Conservation (phyloP, 345 rosid species). For the Anastatica hierochuntica region DNA sequence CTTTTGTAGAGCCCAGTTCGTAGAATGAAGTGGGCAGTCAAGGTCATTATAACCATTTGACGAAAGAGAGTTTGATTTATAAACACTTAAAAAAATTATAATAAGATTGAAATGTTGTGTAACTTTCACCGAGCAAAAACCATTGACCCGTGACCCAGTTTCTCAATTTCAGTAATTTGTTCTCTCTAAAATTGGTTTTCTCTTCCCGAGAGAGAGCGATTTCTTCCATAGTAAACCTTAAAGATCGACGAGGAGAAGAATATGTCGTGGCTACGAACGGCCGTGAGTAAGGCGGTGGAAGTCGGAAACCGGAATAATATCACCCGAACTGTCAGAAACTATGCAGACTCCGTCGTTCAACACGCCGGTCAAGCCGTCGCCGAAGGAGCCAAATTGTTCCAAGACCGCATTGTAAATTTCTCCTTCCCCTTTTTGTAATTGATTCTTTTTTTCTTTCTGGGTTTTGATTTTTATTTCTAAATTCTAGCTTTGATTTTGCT, state of each 20-base stretch:
- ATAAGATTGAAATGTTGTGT: not conserved
- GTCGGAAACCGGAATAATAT: constrained; percentile 88
- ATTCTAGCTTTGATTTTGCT: constrained; percentile 5
- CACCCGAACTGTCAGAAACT: constrained; percentile 77
- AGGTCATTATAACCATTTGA: too few relatives aligned
- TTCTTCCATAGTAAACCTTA: not conserved
- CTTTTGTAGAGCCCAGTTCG: too few relatives aligned
- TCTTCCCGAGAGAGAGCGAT: not conserved
- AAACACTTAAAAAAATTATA: too few relatives aligned
- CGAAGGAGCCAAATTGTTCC: constrained; percentile 92
- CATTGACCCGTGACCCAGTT: constrained; percentile 14
- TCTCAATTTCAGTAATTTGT: constrained; percentile 3
- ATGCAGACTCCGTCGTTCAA: constrained; percentile 90
- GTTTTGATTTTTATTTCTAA: too few relatives aligned
- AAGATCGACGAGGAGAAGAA: constrained; percentile 10
- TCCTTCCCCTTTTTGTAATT: not conserved
- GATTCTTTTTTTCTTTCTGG: constrained; percentile 1
- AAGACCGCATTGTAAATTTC: constrained; percentile 74
- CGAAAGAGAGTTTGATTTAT: too few relatives aligned
- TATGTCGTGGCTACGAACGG: constrained; percentile 85
- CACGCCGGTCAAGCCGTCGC: constrained; percentile 97
- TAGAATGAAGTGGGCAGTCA: too few relatives aligned
- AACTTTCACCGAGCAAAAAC: constrained; percentile 1
- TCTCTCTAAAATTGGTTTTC: too few relatives aligned
- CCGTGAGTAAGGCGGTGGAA: constrained; percentile 92